Conservation (phyloP, 345 rosid genomes). For the Cardamine resedifolia region DNA sequence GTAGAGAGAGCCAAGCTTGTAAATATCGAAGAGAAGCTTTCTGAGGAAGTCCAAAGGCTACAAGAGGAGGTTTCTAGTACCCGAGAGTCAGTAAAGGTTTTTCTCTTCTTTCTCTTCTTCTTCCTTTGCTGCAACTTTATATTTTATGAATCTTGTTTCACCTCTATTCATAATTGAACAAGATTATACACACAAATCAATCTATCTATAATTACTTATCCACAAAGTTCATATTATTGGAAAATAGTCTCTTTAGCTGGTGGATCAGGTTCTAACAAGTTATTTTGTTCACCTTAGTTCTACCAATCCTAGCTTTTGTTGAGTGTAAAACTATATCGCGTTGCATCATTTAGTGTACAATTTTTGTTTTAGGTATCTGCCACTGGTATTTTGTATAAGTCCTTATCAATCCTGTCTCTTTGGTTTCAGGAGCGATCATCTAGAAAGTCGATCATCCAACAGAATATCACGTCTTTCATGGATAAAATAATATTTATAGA, state of each 20-base stretch:
- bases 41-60: constrained; percentile 66
- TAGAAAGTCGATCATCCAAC: constrained; percentile 78
- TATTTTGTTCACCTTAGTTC: constrained; percentile 12
- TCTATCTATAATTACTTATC: too few species aligned
- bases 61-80: constrained; percentile 65
- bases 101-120: constrained; percentile 23
- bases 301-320: background rate
- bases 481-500: constrained; percentile 72
- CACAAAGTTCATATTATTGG: background rate
- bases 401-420: constrained; percentile 8
- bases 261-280: background rate
- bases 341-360: background rate
- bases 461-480: constrained; percentile 62
- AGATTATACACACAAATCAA: background rate
- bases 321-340: background rate
- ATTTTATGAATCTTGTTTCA: background rate
- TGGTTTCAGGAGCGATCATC: constrained; percentile 68
- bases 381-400: background rate
- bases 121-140: background rate
- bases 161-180: background rate
- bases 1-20: constrained; percentile 64
- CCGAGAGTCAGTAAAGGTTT: constrained; percentile 68
- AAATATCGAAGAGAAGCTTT: constrained; percentile 67
- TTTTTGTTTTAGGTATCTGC: background rate
- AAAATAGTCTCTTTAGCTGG: background rate